Base-by-base conservation (phyloP, 257 asterid species). In the Solanum sparsipilum region DNA sequence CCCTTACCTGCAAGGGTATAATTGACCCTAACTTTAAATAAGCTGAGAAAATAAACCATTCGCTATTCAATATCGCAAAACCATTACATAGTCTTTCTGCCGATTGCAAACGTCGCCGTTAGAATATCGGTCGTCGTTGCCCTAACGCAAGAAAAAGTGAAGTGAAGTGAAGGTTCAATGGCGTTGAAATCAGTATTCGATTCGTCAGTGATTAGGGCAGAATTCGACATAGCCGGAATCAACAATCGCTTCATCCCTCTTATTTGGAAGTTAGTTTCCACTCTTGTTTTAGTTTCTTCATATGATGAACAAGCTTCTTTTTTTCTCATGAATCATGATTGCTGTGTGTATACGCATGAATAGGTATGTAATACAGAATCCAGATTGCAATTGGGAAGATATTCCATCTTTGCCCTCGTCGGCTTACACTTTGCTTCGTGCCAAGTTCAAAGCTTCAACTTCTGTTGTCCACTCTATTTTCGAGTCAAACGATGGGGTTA, bases 361-460 rank as follows among this genome's bases (percentile, higher is more conserved):
- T 84, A 92, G 94, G 86, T 88, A 88, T 85, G 88, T 92, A 65
- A 46, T 96, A 89, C 97, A 93, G 78, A 94, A 96, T 91, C 98
- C 99, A 83, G 89, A 92, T 88, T 90, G 93, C 90, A 82, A 87
- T 2, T 97, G 98, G 99, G 96, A 93, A 34, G 98, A 97, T 48
- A 93, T 97, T 87, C 96, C 95, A 5, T 97, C 99, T 32, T 84
- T 97, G 89, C 99, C 99, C 79, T 89, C 98, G 1, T 93, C 93
- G 4, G 98, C 96, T 82, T 97, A 97, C 92, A 29, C 89, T 56
- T 88, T 97, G 88, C 98, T 96, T 90, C 72, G 67, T 34, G 93
- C 99, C 88, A 96, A 93, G 89, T 97, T 93, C 96, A 95, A 73
- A 83, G 88, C 96, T 67, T 90, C 89, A 88, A 90, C 99, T 76